Percentiles rank a stretch among this genome's conserved stretches.
Evolutionary conservation across 1,284 basidiomycete species (phyloP).

Genomic region (Exsudoporus floridanus): DNA sequence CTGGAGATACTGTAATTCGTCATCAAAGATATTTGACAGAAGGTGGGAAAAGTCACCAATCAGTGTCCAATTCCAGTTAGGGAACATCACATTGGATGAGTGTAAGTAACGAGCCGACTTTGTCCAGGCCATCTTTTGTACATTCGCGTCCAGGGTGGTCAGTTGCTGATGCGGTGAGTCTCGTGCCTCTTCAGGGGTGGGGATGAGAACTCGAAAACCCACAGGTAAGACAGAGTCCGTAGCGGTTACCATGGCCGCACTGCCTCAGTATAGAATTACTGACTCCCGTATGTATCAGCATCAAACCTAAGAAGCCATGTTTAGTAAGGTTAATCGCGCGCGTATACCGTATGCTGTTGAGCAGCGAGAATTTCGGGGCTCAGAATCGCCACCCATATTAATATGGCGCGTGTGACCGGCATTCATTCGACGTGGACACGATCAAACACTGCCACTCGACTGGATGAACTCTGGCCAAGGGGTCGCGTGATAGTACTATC

Average conservation of each 20-base stretch:
- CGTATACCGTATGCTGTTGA: no score
- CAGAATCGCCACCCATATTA: no score
- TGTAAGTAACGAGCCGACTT: not conserved
- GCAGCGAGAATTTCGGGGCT: no score
- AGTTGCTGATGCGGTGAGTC: not conserved
- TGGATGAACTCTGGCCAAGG: no score
- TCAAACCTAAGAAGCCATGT: no score
- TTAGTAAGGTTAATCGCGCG: no score
- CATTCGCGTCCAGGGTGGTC: not conserved
- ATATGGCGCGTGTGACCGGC: no score
- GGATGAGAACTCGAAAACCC: not conserved
- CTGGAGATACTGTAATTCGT: no score
- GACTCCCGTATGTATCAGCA: no score
- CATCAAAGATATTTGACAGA: not conserved
- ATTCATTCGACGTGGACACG: no score
- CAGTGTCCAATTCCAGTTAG: constrained; percentile 11
- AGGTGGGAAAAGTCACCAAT: constrained; percentile 9
- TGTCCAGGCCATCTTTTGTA: constrained; percentile 6
- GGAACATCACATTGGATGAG: constrained; percentile 17
- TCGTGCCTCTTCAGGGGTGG: not conserved
- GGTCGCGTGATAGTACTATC: not conserved
- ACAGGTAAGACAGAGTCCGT: not conserved
- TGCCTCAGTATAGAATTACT: not conserved
- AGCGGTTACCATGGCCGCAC: not conserved
- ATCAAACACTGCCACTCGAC: no score